Evolutionary conservation across 441 rosid genomes (phyloP).

Genomic region (Euphorbia corollata): DNA sequence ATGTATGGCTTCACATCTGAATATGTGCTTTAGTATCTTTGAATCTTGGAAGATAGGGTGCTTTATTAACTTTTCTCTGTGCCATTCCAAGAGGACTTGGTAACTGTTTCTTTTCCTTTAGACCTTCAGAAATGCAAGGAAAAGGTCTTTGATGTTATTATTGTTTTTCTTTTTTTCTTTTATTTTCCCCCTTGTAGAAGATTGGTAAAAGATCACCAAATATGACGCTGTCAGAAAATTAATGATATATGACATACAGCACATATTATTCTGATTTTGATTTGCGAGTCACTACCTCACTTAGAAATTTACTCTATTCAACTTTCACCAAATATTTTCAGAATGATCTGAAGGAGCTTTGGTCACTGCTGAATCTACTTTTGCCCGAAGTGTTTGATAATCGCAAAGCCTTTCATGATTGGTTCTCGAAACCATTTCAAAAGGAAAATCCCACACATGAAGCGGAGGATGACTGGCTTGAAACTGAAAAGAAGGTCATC

Average conservation of each 20-base stretch:
- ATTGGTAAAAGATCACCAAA: no score
- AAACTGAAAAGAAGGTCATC: conserved; percentile 98
- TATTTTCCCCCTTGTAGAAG: not conserved
- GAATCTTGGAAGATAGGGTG: not conserved
- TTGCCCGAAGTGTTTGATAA: conserved; percentile 99
- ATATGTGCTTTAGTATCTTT: not conserved
- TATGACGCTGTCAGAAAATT: not conserved
- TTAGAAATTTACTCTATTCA: not conserved
- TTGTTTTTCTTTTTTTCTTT: not conserved
- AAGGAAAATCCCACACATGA: conserved; percentile 73
- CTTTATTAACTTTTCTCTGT: not conserved
- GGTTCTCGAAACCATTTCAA: conserved; percentile 99
- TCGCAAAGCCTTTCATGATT: conserved; percentile 98
- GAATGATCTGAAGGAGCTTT: conserved; percentile 98
- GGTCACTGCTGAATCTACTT: conserved; percentile 97
- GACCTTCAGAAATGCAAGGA: not conserved
- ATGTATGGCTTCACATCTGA: not conserved
- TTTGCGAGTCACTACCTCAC: not conserved
- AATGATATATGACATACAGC: not conserved
- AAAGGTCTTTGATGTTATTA: not conserved
- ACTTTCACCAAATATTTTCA: conserved; percentile 23
- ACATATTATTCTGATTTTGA: not conserved
- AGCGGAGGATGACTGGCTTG: conserved; percentile 99
- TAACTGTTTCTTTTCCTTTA: not conserved
- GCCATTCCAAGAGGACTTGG: not conserved